A percentile compares a stretch with the other conserved stretches of the same genome.
Evolutionary conservation across 345 rosid species (phyloP).

Genomic region (Brassica carinata): DNA sequence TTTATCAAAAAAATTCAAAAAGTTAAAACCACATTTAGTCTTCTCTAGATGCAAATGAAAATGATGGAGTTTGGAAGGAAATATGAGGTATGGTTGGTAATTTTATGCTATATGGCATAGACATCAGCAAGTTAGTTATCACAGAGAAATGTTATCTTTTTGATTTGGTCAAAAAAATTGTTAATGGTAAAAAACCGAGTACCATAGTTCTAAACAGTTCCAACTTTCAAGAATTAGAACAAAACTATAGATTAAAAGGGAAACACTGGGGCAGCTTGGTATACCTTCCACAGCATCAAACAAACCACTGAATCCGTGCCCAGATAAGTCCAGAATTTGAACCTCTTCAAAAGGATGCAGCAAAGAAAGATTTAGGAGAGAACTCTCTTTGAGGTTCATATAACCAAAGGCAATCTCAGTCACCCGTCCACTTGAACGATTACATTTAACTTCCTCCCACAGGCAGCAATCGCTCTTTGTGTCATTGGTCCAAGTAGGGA

Average conservation of each 20-base stretch:
- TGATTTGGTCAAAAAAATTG: too few relatives aligned
- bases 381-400: not conserved
- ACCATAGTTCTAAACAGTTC: not conserved
- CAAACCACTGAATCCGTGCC: not conserved
- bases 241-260: not conserved
- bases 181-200: too few relatives aligned
- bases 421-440: not conserved
- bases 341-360: constrained; percentile 25
- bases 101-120: not conserved
- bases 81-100: too few relatives aligned
- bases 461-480: constrained; percentile 11
- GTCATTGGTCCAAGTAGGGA: constrained; percentile 7
- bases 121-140: not conserved
- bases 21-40: not conserved
- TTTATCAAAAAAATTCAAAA: not conserved
- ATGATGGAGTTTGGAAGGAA: not conserved
- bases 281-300: constrained; percentile 18
- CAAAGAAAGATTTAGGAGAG: constrained; percentile 22
- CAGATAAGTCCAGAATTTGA: not conserved
- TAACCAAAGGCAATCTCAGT: not conserved
- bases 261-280: not conserved
- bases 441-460: constrained; percentile 5
- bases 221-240: not conserved
- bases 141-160: too few relatives aligned
- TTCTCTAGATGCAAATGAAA: not conserved